Conservation (phyloP, 1,284 basidiomycete genomes). For the Pholiota adiposa region DNA sequence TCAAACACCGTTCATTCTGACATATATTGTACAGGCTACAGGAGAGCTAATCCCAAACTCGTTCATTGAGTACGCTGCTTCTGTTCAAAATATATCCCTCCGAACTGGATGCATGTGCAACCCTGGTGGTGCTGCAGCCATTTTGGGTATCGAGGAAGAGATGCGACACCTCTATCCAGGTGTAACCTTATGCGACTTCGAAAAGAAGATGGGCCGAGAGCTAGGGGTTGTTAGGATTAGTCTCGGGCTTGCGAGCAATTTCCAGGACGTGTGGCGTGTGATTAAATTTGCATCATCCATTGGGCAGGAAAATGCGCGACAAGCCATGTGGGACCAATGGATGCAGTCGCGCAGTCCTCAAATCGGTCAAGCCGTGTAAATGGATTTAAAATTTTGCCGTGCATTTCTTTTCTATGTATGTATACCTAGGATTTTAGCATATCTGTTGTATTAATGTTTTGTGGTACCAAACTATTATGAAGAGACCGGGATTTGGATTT, state of each 20-base stretch:
- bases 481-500: background rate
- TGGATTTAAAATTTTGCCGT: background rate
- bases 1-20: slow-evolving; percentile 13
- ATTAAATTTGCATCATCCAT: slow-evolving; percentile 58
- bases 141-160: slow-evolving; percentile 67
- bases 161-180: slow-evolving; percentile 68
- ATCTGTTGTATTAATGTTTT: slow-evolving; percentile 5
- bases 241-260: slow-evolving; percentile 75
- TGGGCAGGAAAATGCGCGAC: slow-evolving; percentile 45
- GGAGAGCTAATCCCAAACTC: slow-evolving; percentile 71
- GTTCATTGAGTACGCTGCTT: slow-evolving; percentile 71
- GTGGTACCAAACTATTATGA: background rate
- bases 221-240: slow-evolving; percentile 77
- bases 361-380: slow-evolving; percentile 23
- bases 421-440: background rate
- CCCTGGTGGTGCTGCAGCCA: slow-evolving; percentile 74
- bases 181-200: slow-evolving; percentile 64
- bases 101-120: slow-evolving; percentile 88
- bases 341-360: slow-evolving; percentile 28
- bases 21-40: slow-evolving; percentile 45
- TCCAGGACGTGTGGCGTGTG: slow-evolving; percentile 75
- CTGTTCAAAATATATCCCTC: slow-evolving; percentile 66
- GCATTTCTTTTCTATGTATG: slow-evolving; percentile 1
- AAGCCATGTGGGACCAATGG: slow-evolving; percentile 51
- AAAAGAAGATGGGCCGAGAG: slow-evolving; percentile 64